These are phyloP conservation scores for Erysimum cheiri DNA, from an alignment of 441 rosid genomes.

Conservation along the genomic window DNA sequence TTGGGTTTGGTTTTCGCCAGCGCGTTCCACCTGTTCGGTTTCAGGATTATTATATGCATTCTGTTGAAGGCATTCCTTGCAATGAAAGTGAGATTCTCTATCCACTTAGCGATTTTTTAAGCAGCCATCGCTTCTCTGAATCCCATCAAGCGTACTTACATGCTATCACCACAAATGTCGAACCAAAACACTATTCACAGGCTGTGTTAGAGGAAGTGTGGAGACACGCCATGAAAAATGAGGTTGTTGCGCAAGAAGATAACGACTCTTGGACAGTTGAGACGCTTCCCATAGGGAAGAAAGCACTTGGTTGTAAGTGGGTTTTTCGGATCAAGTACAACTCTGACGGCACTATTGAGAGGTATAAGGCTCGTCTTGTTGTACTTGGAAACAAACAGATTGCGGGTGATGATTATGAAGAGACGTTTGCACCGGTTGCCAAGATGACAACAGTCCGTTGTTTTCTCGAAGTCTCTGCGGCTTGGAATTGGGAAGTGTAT, in stretches of 20 bases:
- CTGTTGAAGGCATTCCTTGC: too few relatives aligned
- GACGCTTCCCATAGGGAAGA: background rate
- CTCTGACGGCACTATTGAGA: background rate
- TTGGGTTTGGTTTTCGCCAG: too few relatives aligned
- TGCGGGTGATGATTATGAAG: background rate
- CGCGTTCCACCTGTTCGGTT: too few relatives aligned
- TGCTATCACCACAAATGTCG: too few relatives aligned
- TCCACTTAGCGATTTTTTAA: too few relatives aligned
- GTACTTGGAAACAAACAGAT: background rate
- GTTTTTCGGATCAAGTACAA: background rate
- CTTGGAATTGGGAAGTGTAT: background rate
- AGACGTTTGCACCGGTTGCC: background rate
- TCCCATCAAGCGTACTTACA: too few relatives aligned
- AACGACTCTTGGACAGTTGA: background rate
- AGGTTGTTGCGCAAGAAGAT: background rate
- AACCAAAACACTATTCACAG: too few relatives aligned
- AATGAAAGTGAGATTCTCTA: too few relatives aligned
- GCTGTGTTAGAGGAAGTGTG: too few relatives aligned
- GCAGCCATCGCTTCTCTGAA: too few relatives aligned
- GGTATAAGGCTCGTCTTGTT: background rate
- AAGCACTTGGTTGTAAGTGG: background rate
- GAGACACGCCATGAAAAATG: background rate
- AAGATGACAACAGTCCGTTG: background rate
- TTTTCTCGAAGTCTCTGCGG: background rate
- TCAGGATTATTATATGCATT: too few relatives aligned